Evolutionary conservation across 176 grass and related monocot genomes (phyloP).

Genomic region (Carex myosuroides): DNA sequence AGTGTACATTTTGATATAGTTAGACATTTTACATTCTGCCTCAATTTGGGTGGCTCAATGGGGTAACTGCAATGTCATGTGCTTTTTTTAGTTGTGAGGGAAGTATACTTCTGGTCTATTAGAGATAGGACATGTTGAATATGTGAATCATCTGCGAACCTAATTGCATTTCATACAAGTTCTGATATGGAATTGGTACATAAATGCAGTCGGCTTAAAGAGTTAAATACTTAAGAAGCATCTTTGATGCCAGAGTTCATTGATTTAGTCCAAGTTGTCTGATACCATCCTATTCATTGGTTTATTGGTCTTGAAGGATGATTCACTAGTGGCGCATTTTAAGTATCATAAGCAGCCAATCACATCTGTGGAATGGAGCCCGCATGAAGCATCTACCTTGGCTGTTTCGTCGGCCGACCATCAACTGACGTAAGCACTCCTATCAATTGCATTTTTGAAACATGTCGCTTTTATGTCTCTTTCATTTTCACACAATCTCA

Average conservation of each 20-base stretch:
- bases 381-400: constrained; percentile 79
- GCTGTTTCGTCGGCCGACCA: constrained; percentile 80
- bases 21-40: neutral
- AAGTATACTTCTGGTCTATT: neutral
- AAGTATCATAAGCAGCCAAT: constrained; percentile 81
- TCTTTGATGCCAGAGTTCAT: neutral
- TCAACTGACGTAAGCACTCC: constrained; percentile 59
- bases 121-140: neutral
- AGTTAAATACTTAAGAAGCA: neutral
- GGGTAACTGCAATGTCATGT: neutral
- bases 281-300: constrained; percentile 5
- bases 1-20: neutral
- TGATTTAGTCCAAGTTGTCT: neutral
- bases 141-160: neutral
- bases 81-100: neutral
- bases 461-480: neutral
- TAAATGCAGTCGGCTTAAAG: neutral
- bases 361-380: constrained; percentile 89
- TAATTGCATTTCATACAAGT: neutral
- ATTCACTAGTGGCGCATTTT: constrained; percentile 61
- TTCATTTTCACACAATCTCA: neutral
- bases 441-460: neutral
- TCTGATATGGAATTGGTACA: neutral
- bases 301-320: constrained; percentile 25
- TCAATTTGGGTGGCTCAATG: neutral